A percentile compares a stretch with the other conserved stretches of the same genome.
Conservation (phyloP, 2,329 filamentous ascomycete genomes). For the Neofusicoccum umdonicola region DNA sequence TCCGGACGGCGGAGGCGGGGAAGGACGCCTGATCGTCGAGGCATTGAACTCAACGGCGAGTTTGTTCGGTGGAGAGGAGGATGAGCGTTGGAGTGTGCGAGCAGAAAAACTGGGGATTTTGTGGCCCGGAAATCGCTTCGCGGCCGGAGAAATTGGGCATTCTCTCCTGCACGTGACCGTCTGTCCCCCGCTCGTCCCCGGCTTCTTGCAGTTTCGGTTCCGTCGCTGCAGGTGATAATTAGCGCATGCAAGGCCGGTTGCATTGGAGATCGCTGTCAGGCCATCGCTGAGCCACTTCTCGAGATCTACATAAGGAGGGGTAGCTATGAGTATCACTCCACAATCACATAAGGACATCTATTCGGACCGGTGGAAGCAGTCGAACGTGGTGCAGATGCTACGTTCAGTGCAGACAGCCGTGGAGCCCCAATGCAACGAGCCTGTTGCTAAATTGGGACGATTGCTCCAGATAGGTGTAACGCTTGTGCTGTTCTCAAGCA, state of each 20-base stretch:
- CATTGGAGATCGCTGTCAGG: background rate
- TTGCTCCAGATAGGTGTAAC: too few relatives aligned
- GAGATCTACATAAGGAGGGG: background rate
- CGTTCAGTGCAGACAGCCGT: too few relatives aligned
- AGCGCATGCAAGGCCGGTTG: background rate
- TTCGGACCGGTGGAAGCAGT: too few relatives aligned
- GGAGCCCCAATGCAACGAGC: too few relatives aligned
- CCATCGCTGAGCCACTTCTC: background rate
- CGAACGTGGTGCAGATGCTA: background rate
- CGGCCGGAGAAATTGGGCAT: background rate
- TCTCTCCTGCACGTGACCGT: background rate
- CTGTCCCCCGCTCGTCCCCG: background rate
- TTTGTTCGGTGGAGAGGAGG: background rate
- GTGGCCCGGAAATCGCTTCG: constrained; percentile 10
- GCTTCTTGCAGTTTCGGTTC: background rate
- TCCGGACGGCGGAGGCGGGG: background rate
- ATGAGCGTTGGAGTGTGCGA: constrained; percentile 4
- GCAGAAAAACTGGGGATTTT: constrained; percentile 6
- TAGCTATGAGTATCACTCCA: background rate
- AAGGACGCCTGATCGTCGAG: constrained; percentile 9
- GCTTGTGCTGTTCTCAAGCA: background rate
- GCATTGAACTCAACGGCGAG: background rate
- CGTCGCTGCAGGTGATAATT: background rate
- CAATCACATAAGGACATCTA: background rate
- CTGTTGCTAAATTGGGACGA: background rate